Conservation (phyloP, 495 filamentous ascomycete genomes). For the Penicillium paxilli region DNA sequence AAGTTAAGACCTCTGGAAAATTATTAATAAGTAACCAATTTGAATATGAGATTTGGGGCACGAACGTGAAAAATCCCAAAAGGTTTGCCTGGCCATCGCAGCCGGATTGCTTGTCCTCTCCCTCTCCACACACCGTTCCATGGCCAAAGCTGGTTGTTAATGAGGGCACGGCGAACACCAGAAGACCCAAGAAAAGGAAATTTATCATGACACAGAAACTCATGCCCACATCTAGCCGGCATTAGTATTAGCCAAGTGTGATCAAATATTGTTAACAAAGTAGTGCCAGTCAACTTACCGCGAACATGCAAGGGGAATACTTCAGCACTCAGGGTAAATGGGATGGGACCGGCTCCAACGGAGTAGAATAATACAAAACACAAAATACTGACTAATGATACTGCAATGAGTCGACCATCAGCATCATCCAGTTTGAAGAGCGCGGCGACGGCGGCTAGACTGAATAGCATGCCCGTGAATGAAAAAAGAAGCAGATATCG, state of each 20-base stretch:
- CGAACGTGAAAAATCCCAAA: slow-evolving; percentile 12
- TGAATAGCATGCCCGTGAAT: slow-evolving; percentile 12
- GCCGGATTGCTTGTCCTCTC: slow-evolving; percentile 1
- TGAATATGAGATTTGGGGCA: not conserved
- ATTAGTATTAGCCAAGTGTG: not conserved
- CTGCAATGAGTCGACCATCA: slow-evolving; percentile 4
- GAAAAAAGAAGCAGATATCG: slow-evolving; percentile 28
- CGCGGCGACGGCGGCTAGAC: slow-evolving; percentile 11
- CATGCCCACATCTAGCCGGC: slow-evolving; percentile 60
- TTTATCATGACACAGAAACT: slow-evolving; percentile 66
- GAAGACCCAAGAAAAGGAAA: slow-evolving; percentile 40
- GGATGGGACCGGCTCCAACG: slow-evolving; percentile 23
- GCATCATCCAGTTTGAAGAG: slow-evolving; percentile 16
- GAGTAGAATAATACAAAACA: slow-evolving; percentile 23
- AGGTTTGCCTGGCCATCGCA: slow-evolving; percentile 18
- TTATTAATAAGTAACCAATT: not conserved
- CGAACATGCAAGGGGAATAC: slow-evolving; percentile 57
- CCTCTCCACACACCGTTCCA: not conserved
- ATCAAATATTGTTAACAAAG: not conserved
- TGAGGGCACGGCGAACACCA: slow-evolving; percentile 26
- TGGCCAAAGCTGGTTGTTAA: slow-evolving; percentile 11
- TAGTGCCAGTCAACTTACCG: slow-evolving; percentile 27
- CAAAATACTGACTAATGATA: slow-evolving; percentile 13
- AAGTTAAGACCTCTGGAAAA: not conserved
- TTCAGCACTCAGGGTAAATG: slow-evolving; percentile 20